Evolutionary conservation across 1,284 basidiomycete genomes (phyloP), one percentile per base, ranked within the genome.

Genomic region (Veloboletus limbatus): DNA sequence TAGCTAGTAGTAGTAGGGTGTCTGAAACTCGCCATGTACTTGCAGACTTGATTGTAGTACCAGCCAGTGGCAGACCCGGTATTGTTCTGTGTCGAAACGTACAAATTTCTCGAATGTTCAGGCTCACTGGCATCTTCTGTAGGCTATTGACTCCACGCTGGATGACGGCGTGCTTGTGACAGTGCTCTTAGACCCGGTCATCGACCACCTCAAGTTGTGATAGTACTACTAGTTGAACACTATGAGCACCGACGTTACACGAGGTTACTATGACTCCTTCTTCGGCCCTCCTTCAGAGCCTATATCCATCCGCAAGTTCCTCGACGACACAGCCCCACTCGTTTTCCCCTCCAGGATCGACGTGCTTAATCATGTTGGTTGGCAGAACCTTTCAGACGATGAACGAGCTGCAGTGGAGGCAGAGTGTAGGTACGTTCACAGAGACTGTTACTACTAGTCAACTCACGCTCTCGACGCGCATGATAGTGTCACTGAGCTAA

Each of bases 241-340:
- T 11, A 62, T 63, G 59, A 60, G 44, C 40, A 31, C 51, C 33
- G 51, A 67, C 48, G 53, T 63, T 42, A 51, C 36, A 7, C 59
- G 63, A 37, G 51, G 57, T 21, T 53, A 63, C n/a, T 53, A 63
- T 17, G 65, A 68, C 26, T 65, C 54, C 16, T 46, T 53, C 50
- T 79, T 82, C 60, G 80, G 80, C 1, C 81, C 79, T 39, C 65
- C 77, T 26, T 82, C 80, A 36, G 73, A 79, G 28, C 63, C 54
- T 21, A 69, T 82, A 28, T 56, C 74, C 28, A 51, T 82, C 35
- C 56, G 56, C 32, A 58, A 65, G 1, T 82, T 82, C 52, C 52
- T 75, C 14, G 57, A 68, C 13, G 54, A 63, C 36, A 59, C 61
- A 6, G 33, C 43, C 24, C 44, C 51, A 4, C 43, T 62, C 21